Evolutionary conservation across 129 eudicot species (phyloP), one percentile per base, ranked within the genome.

Genomic region (Escallonia herrerae): DNA sequence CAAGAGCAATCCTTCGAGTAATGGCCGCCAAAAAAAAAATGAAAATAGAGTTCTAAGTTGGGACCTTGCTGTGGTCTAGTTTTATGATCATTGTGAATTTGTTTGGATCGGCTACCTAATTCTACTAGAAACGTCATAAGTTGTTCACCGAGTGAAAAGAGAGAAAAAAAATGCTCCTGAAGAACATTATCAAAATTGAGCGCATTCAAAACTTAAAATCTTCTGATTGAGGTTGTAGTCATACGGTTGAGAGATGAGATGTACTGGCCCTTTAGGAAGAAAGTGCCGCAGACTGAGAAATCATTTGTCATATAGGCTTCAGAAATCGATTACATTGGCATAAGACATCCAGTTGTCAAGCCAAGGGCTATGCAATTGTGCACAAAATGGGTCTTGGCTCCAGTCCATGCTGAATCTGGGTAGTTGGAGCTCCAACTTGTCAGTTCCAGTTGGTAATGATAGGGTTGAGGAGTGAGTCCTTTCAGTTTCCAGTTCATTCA

Each of bases 361-460:
- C 96, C 95, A 87, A 15, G 95, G 95, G 70, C 95, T 87, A n/a
- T 80, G 71, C 47, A 67, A 62, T 65, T 73, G 82, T 4, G 78
- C 52, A 72, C 72, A 76, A 44, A 83, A 61, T 6, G 90, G 73
- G 71, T 89, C 96, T 50, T 74, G 94, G 64, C 43, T 72, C 90
- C 83, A 78, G 55, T 81, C 83, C 70, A 65, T 68, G 68, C 63
- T 63, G 12, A 66, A 43, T 64, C 60, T 89, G 38, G 96, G 96
- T 46, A 89, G 46, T 43, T 80, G 84, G 40, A 89, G 85, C 74
- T 85, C 83, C 73, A 89, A 54, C 37, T 63, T 69, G 12, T 51
- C 76, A 59, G 62, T 43, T 3, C 77, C 88, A 6, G 22, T 22
- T 6, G 89, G 89, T 48, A 82, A 60, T 15, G 73, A 66, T 44